These are phyloP conservation scores for Nakazawaea ernobii DNA, from an alignment of 805 yeast species.

Conservation along the genomic window DNA sequence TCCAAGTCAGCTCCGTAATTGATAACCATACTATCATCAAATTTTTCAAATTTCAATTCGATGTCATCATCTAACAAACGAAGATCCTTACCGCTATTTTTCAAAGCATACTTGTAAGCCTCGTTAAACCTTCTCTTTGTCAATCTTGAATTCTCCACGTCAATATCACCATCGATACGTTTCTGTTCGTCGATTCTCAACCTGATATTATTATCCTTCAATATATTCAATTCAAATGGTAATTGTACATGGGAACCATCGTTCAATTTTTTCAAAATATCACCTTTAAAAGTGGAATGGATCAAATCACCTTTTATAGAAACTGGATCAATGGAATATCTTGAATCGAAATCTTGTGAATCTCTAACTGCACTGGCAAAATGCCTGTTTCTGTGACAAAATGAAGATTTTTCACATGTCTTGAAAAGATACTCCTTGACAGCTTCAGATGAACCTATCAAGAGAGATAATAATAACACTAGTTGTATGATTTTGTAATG, in stretches of 20 bases:
- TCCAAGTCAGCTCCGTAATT: constrained; percentile 33
- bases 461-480: constrained; percentile 1
- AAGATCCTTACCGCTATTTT: constrained; percentile 19
- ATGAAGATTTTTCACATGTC: constrained; percentile 74
- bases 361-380: constrained; percentile 42
- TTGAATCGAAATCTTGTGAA: constrained; percentile 23
- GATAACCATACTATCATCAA: constrained; percentile 15
- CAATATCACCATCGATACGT: constrained; percentile 22
- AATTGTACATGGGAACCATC: constrained; percentile 36
- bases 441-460: constrained; percentile 18
- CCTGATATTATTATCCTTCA: constrained; percentile 55
- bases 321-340: constrained; percentile 35
- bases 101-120: constrained; percentile 55
- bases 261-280: constrained; percentile 38
- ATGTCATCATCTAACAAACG: constrained; percentile 13
- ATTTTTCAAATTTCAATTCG: constrained; percentile 16
- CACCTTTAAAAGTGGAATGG: constrained; percentile 35
- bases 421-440: constrained; percentile 70
- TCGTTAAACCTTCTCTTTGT: constrained; percentile 52
- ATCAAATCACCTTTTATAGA: constrained; percentile 24
- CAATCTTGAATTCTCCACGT: constrained; percentile 20
- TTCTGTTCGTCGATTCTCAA: constrained; percentile 62
- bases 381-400: constrained; percentile 74
- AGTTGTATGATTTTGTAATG: not conserved
- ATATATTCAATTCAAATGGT: constrained; percentile 52